A percentile compares a stretch with the other conserved stretches of the same genome.
Conservation (phyloP, 306 rosid species). For the Gastrolobium bilobum region DNA sequence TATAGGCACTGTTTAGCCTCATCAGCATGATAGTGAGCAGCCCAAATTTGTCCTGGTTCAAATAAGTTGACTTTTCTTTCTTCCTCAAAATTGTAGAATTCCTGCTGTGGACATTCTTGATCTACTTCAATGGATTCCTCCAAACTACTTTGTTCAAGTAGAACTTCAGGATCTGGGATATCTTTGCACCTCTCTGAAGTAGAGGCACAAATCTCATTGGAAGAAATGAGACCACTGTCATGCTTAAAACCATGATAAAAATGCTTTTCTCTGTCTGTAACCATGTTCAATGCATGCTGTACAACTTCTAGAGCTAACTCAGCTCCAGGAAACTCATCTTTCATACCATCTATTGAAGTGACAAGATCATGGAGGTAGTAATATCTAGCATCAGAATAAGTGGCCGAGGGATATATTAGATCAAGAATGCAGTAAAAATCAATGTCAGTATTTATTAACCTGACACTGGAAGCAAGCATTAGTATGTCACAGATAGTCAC, state of each 20-base stretch:
- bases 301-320: constrained; percentile 32
- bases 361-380: constrained; percentile 17
- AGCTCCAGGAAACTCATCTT: constrained; percentile 43
- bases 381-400: constrained; percentile 20
- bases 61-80: background rate
- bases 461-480: constrained; percentile 16
- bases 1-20: background rate
- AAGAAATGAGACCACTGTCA: constrained; percentile 18
- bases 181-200: background rate
- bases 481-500: constrained; percentile 29
- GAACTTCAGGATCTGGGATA: background rate
- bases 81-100: constrained; percentile 10
- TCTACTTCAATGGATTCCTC: constrained; percentile 17
- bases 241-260: background rate
- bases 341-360: background rate
- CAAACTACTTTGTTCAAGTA: constrained; percentile 9
- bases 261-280: constrained; percentile 2
- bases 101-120: constrained; percentile 10
- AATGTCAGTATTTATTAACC: constrained; percentile 2
- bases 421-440: constrained; percentile 42
- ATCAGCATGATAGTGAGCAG: background rate
- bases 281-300: constrained; percentile 4
- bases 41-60: constrained; percentile 1
- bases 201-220: constrained; percentile 3
- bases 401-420: constrained; percentile 3